Evolutionary conservation across 441 rosid genomes (phyloP), one percentile per base, ranked within the genome.

Genomic region (Raphanus hybrid): DNA sequence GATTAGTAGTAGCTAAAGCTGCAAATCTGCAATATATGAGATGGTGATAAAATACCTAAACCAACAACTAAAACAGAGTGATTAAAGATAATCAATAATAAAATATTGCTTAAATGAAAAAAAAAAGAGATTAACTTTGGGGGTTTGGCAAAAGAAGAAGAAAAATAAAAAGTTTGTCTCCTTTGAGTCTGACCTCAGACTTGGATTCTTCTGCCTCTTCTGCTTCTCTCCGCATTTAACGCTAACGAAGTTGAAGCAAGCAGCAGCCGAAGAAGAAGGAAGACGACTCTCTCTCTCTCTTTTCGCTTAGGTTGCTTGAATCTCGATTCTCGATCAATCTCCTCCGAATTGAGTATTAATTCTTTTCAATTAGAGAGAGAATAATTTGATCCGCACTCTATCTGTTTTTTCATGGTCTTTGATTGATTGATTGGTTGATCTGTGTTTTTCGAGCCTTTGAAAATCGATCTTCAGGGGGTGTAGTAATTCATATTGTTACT

Each of bases 191-290:
- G 63, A 58, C 63, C 63, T 23, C 69, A 5, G 35, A 16, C 50
- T 68, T 63, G 5, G 7, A 6, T 26, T 58, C 62, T 57, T 52
- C 48, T 26, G 29, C 37, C 37, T 69, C 63, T n/a, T 50, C 57
- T 50, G 7, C 26, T 15, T 55, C 71, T 76, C 6, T 63, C 50
- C 75, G 80, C 62, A 77, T 65, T 34, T 59, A 58, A 45, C 80
- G 72, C 45, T 71, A 29, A 32, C 54, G 34, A 71, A 71, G 62
- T 35, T n/a, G 67, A 70, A 76, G 43, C n/a, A n/a, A n/a, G n/a
- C n/a, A n/a, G n/a, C 7, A 37, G 67, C 7, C 12, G 54, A 48
- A 35, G 69, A 43, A 7, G 11, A 23, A 60, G n/a, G 14, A 34
- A 52, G 73, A 78, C 63, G 63, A 37, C 77, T 18, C 26, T 23